Conservation (phyloP, 1,139 yeast genomes). For the Yamadazyma friedrichii region DNA sequence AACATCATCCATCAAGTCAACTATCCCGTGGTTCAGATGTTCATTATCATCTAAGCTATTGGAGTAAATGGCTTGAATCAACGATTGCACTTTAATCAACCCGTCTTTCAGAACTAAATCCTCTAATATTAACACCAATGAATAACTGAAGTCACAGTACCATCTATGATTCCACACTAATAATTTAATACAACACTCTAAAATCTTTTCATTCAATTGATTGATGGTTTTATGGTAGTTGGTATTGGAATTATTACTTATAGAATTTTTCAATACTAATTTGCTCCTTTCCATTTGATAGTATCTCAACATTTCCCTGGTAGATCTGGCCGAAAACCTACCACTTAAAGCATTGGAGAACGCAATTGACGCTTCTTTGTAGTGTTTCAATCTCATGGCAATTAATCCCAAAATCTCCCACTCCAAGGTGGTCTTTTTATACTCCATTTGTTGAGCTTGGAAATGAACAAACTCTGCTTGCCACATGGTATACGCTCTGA, state of each 20-base stretch:
- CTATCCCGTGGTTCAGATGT: slow-evolving; percentile 51
- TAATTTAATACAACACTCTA: slow-evolving; percentile 72
- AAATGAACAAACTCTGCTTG: slow-evolving; percentile 74
- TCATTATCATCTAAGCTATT: slow-evolving; percentile 26
- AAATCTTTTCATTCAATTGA: slow-evolving; percentile 57
- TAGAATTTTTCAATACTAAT: slow-evolving; percentile 30
- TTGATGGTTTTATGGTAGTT: slow-evolving; percentile 43
- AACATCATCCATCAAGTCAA: slow-evolving; percentile 55
- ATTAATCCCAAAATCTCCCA: slow-evolving; percentile 91
- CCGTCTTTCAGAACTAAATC: slow-evolving; percentile 76
- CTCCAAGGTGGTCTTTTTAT: slow-evolving; percentile 80
- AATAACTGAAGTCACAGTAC: slow-evolving; percentile 88
- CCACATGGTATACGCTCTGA: slow-evolving; percentile 85
- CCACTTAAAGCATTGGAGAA: slow-evolving; percentile 74
- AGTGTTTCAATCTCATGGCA: slow-evolving; percentile 76
- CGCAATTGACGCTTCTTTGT: slow-evolving; percentile 79
- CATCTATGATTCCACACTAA: slow-evolving; percentile 97
- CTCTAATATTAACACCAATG: slow-evolving; percentile 53
- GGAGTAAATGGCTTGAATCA: slow-evolving; percentile 71
- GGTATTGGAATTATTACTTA: slow-evolving; percentile 15
- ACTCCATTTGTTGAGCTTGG: slow-evolving; percentile 69
- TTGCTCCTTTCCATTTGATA: slow-evolving; percentile 52
- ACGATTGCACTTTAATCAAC: slow-evolving; percentile 68
- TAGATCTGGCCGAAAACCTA: slow-evolving; percentile 79
- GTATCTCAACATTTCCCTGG: slow-evolving; percentile 69